A percentile compares a stretch with the other conserved stretches of the same genome.
phyloP scores from a whole-genome alignment of 1,284 basidiomycete genomes.

The Coniophora puteana region DNA sequence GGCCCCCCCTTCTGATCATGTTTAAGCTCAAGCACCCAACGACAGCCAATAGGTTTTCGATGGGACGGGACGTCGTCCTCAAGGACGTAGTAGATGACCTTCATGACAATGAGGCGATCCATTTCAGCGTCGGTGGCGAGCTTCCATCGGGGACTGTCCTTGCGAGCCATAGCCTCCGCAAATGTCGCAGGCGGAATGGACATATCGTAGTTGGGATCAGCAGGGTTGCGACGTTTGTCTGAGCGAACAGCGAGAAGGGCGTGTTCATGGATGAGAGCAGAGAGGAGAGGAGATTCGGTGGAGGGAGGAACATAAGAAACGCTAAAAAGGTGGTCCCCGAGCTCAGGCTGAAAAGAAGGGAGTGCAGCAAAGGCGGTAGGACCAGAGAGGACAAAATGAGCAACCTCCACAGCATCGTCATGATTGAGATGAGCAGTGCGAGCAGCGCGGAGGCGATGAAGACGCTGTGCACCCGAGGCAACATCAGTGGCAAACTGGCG shows the following conservation, averaged over 20 bases:
- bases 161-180: background rate
- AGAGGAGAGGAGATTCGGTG: background rate
- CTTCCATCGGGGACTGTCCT: background rate
- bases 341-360: no score
- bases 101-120: constrained; percentile 5
- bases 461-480: no score
- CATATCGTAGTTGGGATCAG: background rate
- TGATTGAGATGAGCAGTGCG: no score
- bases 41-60: background rate
- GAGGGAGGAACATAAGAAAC: no score
- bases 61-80: no score
- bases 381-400: no score
- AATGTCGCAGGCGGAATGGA: background rate
- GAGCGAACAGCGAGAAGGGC: background rate
- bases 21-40: constrained; percentile 10
- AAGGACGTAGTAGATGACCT: no score
- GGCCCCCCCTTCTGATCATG: constrained; percentile 1
- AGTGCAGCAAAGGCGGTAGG: no score
- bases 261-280: background rate
- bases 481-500: no score
- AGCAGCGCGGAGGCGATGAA: no score
- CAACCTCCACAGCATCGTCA: no score
- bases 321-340: no score
- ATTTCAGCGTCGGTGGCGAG: constrained; percentile 6
- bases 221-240: background rate